Conservation (phyloP, 2,329 filamentous ascomycete species). For the Shiraia bambusicola region DNA sequence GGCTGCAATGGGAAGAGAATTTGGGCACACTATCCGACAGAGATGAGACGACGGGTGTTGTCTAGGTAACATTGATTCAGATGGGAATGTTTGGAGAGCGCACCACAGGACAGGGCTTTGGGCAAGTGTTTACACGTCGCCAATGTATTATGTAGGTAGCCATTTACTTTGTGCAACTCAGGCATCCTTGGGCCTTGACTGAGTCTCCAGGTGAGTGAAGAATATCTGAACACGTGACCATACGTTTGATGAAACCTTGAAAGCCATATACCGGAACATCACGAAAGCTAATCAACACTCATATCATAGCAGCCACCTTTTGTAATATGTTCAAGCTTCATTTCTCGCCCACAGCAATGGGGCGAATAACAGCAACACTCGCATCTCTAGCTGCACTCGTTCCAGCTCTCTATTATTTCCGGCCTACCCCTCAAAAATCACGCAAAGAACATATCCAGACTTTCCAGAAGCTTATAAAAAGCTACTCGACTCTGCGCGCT, state of each 20-base stretch:
- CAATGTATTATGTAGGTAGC: no score
- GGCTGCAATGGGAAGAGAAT: no score
- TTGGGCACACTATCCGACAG: no score
- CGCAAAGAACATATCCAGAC: slow-evolving; percentile 27
- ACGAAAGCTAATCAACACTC: no score
- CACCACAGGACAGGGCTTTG: no score
- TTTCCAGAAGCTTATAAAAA: slow-evolving; percentile 38
- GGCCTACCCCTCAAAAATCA: slow-evolving; percentile 13
- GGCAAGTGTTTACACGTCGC: no score
- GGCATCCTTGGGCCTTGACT: not conserved
- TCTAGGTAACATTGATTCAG: no score
- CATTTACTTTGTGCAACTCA: no score
- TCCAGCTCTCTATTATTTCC: slow-evolving; percentile 20
- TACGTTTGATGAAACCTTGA: not conserved
- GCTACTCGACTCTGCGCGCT: slow-evolving; percentile 46
- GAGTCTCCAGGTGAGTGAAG: not conserved
- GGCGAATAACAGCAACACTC: slow-evolving; percentile 21
- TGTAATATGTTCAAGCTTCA: slow-evolving; percentile 15
- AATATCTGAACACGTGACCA: not conserved
- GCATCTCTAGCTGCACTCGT: slow-evolving; percentile 15
- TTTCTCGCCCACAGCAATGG: slow-evolving; percentile 18
- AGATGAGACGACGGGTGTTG: no score
- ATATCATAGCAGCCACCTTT: not conserved
- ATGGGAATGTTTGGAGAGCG: no score
- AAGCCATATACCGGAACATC: no score